Evolutionary conservation across 495 filamentous ascomycete genomes (phyloP).

Genomic region (Articulospora tetracladia): DNA sequence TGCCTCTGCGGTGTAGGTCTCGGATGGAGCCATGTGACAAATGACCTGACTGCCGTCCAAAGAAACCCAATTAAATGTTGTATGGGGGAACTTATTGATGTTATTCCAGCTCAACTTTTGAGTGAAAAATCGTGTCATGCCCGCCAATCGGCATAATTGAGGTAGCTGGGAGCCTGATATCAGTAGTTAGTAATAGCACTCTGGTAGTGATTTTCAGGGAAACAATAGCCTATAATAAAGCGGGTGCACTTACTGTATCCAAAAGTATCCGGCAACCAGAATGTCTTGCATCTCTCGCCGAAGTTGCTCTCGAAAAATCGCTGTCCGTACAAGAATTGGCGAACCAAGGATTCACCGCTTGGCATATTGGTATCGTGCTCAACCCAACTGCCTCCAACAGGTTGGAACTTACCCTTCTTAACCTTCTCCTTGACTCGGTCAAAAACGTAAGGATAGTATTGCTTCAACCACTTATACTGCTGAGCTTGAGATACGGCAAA

Average conservation of each 20-base stretch:
- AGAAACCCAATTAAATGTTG: conserved; percentile 96
- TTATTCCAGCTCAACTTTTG: conserved; percentile 95
- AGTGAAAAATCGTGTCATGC: conserved; percentile 95
- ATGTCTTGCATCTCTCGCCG: conserved; percentile 81
- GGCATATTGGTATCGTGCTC: conserved; percentile 98
- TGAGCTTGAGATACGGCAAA: conserved; percentile 93
- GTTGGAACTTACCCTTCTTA: conserved; percentile 85
- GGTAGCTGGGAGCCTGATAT: conserved; percentile 61
- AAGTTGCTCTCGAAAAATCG: conserved; percentile 93
- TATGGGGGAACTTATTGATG: conserved; percentile 98
- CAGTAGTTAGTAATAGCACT: neutral
- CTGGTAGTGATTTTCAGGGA: too few species aligned
- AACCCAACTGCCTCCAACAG: conserved; percentile 96
- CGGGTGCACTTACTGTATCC: conserved; percentile 68
- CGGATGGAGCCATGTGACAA: conserved; percentile 91
- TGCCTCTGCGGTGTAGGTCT: conserved; percentile 92
- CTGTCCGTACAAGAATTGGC: conserved; percentile 95
- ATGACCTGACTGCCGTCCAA: conserved; percentile 94
- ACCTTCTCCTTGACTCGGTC: conserved; percentile 86
- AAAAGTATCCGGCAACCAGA: conserved; percentile 98
- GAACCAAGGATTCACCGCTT: conserved; percentile 86
- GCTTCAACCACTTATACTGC: conserved; percentile 96
- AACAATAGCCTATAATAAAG: too few species aligned
- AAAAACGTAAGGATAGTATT: conserved; percentile 81
- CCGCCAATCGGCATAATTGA: conserved; percentile 84